phyloP scores from a whole-genome alignment of 257 asterid genomes.

The Paraleonurus japonicus region DNA sequence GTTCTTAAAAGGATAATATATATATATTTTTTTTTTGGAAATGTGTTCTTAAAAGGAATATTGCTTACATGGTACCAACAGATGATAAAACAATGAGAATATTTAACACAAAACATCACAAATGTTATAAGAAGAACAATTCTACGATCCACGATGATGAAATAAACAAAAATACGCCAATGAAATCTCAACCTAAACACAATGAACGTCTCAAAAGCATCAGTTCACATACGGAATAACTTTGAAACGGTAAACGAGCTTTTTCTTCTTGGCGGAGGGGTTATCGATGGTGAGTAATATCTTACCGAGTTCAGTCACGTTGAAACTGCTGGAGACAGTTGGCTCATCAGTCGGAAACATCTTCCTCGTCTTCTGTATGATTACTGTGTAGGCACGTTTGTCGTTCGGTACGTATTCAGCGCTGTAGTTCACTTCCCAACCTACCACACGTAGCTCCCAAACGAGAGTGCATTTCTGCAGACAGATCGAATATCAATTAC shows the following conservation, averaged over 20 bases:
- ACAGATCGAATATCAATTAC: slow-evolving; percentile 8
- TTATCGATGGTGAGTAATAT: slow-evolving; percentile 72
- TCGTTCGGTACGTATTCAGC: slow-evolving; percentile 72
- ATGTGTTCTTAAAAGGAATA: neutral
- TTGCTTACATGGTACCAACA: neutral
- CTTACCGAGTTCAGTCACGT: slow-evolving; percentile 70
- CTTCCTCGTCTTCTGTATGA: slow-evolving; percentile 71
- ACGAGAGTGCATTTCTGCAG: slow-evolving; percentile 69
- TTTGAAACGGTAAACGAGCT: slow-evolving; percentile 76
- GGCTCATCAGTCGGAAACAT: slow-evolving; percentile 66
- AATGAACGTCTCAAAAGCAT: slow-evolving; percentile 2
- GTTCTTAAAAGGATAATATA: neutral
- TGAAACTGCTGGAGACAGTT: slow-evolving; percentile 55
- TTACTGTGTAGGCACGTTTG: slow-evolving; percentile 55
- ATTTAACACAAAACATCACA: slow-evolving; percentile 1
- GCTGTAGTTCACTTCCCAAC: slow-evolving; percentile 92
- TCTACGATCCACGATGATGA: slow-evolving; percentile 18
- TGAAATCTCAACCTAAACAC: neutral
- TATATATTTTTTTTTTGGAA: no score
- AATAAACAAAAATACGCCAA: slow-evolving; percentile 23
- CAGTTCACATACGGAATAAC: slow-evolving; percentile 45
- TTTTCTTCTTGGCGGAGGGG: slow-evolving; percentile 80
- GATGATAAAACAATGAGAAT: slow-evolving; percentile 7
- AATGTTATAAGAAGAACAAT: neutral
- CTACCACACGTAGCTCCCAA: slow-evolving; percentile 94